phyloP scores from a whole-genome alignment of 495 filamentous ascomycete species.

The Talaromyces nanjingensis region DNA sequence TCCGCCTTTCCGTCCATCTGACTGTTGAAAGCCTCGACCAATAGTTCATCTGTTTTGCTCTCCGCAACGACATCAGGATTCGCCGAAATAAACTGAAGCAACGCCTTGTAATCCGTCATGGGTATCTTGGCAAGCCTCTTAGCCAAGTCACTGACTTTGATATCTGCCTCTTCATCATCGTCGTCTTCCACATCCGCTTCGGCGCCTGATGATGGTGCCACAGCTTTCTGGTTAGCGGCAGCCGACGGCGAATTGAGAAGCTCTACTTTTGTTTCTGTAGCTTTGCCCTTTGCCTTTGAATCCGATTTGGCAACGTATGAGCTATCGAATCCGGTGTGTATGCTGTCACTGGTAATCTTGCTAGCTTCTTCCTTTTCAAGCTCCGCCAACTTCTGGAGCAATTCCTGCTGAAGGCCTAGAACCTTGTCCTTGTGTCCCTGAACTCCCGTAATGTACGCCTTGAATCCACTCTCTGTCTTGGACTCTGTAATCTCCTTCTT shows the following conservation, averaged over 20 bases:
- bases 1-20: slow-evolving; percentile 68
- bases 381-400: slow-evolving; percentile 63
- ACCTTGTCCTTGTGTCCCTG: slow-evolving; percentile 71
- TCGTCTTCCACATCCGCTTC: slow-evolving; percentile 52
- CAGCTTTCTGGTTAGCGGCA: slow-evolving; percentile 23
- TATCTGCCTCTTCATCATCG: slow-evolving; percentile 60
- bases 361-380: slow-evolving; percentile 79
- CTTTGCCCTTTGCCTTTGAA: slow-evolving; percentile 33
- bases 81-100: slow-evolving; percentile 63
- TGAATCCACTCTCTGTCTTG: slow-evolving; percentile 53
- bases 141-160: slow-evolving; percentile 69
- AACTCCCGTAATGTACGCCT: slow-evolving; percentile 69
- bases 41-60: slow-evolving; percentile 82
- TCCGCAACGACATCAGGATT: slow-evolving; percentile 76
- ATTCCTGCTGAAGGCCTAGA: slow-evolving; percentile 64
- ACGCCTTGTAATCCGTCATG: slow-evolving; percentile 62
- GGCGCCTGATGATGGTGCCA: slow-evolving; percentile 45
- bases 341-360: slow-evolving; percentile 90
- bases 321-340: slow-evolving; percentile 88
- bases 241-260: slow-evolving; percentile 65
- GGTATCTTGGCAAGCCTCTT: slow-evolving; percentile 75
- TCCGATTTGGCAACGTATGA: slow-evolving; percentile 64
- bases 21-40: slow-evolving; percentile 85
- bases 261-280: slow-evolving; percentile 51
- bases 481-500: slow-evolving; percentile 80